Base-by-base conservation (phyloP, 2,329 filamentous ascomycete species). In the Colletotrichum noveboracense region DNA sequence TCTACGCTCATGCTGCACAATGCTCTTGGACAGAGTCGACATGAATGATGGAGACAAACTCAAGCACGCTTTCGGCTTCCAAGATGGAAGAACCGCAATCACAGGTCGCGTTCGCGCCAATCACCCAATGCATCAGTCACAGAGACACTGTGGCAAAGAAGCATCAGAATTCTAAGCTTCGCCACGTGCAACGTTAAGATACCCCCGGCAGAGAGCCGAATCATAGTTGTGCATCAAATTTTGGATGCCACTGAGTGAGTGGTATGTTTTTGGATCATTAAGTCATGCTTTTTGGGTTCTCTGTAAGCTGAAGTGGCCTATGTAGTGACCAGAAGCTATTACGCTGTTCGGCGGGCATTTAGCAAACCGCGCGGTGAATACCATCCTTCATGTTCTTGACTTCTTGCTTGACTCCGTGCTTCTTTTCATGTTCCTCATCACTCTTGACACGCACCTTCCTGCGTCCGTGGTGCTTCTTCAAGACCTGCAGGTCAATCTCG, bases 311-410 rank as follows among this genome's bases (percentile, higher is more conserved):
- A 48, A n/a, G n/a, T 21, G n/a, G 43, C n/a, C n/a, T 48, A 48
- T n/a, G 6, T 48, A 7, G n/a, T 21, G 43, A 12, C 18, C 43
- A n/a, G 18, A 48, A 21, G 56, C 26, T 60, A 4, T 34, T 9
- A 8, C 10, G 28, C 30, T 21, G 36, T 34, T n/a, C 21, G 7
- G 18, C n/a, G 43, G 12, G 8, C 14, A n/a, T 18, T 78, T 73
- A 83, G 55, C 82, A 83, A 6, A 83, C 82, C n/a, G 76, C 77
- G 38, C 81, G 78, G 66, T 83, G 81, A 69, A 83, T 82, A 2
- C 81, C 82, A 16, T 80, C 80, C 30, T 73, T 43, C 75, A 77
- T 77, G 7, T 13, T 48, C 66, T 67, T 77, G 9, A 52, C 67
- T 28, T 65, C 67, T 21, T 65, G 55, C 26, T 43, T 62, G 6